Conservation (phyloP, 169 alveolate species). For the Babesia caballi region DNA sequence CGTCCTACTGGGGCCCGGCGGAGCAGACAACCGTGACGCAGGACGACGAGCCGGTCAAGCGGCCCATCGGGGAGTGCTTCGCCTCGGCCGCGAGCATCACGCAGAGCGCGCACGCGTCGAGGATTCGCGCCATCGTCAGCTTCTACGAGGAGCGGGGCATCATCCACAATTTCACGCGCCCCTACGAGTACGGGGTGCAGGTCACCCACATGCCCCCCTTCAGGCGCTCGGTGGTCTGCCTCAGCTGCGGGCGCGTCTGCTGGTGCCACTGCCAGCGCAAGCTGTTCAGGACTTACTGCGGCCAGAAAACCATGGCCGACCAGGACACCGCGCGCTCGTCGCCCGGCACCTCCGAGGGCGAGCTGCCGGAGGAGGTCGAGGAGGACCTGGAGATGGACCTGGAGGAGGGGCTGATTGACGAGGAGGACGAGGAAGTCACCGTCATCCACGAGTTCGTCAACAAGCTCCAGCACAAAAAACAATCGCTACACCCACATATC, state of each 20-base stretch:
- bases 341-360: not conserved
- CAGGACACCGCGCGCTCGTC: not conserved
- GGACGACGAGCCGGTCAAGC: not conserved
- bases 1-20: constrained; percentile 30
- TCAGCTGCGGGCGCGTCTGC: constrained; percentile 55
- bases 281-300: constrained; percentile 27
- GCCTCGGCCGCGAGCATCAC: not conserved
- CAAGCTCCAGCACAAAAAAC: constrained; percentile 3
- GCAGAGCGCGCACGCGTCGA: not conserved
- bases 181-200: constrained; percentile 36
- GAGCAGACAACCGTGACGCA: not conserved
- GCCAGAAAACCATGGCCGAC: not conserved
- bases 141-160: constrained; percentile 60
- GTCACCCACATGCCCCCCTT: constrained; percentile 18
- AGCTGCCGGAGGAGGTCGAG: not conserved
- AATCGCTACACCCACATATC: constrained; percentile 1
- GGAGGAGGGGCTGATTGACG: not conserved
- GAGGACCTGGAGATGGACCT: not conserved
- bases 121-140: constrained; percentile 1
- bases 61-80: constrained; percentile 12
- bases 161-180: constrained; percentile 53
- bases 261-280: constrained; percentile 57
- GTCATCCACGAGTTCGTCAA: constrained; percentile 30
- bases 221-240: constrained; percentile 54
- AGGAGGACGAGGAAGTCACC: not conserved